Evolutionary conservation across 2,329 filamentous ascomycete genomes (phyloP), one percentile per base, ranked within the genome.

Genomic region (Phyllosticta citribraziliensis): DNA sequence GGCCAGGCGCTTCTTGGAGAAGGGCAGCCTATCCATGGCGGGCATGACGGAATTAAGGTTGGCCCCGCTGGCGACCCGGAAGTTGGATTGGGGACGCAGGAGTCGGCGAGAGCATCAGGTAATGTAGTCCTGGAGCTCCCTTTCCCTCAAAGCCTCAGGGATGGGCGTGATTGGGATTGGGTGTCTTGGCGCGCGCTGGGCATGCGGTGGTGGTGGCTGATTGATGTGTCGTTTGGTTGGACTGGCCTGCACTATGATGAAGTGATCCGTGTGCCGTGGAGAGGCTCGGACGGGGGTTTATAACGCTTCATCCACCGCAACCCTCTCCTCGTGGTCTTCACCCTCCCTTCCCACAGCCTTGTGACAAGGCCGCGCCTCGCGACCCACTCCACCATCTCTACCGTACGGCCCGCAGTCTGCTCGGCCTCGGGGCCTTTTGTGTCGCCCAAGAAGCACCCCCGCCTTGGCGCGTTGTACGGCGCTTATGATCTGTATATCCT

Each of bases 1-100:
- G 55, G 75, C 73, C 54, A 82, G 72, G 35, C 75, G 75, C 68
- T 79, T 79, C 71, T 80, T 82, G 20, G 79, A 80, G 71, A 82
- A 82, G 52, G 79, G 79, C 65, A 82, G 72, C 67, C 79, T 80
- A 40, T 65, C 64, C 64, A 65, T 65, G 58, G 47, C 40, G 40
- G 40, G 40, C 40, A 47, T 47, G 40, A 47, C 14, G 40, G 20
- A 35, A 55, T 19, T 52, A 25, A 27, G 40, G 40, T 47, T 47
- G 40, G 40, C 40, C 40, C 40, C 40, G 40, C 40, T 47, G 52
- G 59, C 54, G 58, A 30, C 54, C 40, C 27, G 58, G 51, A 27
- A 17, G 17, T 19, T 50, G 52, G 35, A 53, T 30, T 24, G 47
- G 50, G 52, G 53, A 40, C n/a, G 24, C 35, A 12, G 50, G 30